phyloP scores from a whole-genome alignment of 768 basidiomycete species.

The Leccinellum rugosiceps region DNA sequence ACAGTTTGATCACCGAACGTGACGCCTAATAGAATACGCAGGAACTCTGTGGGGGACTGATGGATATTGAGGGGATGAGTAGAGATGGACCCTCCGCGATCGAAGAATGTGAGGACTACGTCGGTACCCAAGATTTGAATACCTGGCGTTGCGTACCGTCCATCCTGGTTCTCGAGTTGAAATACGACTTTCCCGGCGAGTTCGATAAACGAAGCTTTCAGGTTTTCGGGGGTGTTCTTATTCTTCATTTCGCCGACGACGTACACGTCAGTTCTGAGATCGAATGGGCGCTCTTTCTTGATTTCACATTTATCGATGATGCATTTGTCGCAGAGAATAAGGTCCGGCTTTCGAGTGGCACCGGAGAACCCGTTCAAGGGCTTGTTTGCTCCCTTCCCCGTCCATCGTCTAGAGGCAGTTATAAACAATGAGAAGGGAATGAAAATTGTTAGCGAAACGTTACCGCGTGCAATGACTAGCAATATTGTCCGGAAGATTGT shows the following conservation, averaged over 20 bases:
- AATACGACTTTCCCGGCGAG: not conserved
- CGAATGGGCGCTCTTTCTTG: not conserved
- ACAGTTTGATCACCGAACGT: not conserved
- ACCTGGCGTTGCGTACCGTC: not conserved
- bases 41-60: not conserved
- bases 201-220: not conserved
- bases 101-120: not conserved
- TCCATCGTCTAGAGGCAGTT: not conserved
- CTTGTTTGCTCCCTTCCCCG: not conserved
- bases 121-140: not conserved
- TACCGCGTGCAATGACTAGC: not conserved
- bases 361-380: not conserved
- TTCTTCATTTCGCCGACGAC: not conserved
- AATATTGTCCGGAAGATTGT: not conserved
- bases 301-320: not conserved
- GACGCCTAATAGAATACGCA: not conserved
- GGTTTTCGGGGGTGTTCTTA: not conserved
- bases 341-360: not conserved
- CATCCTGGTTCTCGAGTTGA: not conserved
- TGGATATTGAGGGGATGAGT: constrained; percentile 6
- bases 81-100: constrained; percentile 3
- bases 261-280: not conserved
- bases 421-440: not conserved
- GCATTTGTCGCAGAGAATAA: not conserved
- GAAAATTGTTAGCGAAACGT: not conserved